A percentile compares a stretch with the other conserved stretches of the same genome.
These are phyloP conservation scores for Arachnopeziza araneosa DNA, from an alignment of 2,329 filamentous ascomycete species.

Conservation along the genomic window DNA sequence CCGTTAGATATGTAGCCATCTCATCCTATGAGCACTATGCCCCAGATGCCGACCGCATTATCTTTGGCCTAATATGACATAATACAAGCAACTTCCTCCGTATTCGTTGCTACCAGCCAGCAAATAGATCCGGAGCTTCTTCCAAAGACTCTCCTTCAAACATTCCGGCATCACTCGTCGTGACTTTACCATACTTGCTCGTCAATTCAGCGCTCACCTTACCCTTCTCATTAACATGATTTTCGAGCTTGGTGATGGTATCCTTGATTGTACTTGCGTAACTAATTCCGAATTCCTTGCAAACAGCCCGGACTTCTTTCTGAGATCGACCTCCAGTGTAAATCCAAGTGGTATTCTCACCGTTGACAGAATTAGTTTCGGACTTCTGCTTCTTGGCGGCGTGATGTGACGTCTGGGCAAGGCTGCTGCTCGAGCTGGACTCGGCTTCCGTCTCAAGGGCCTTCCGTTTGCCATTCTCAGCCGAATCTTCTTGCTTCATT, in stretches of 20 bases:
- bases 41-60: neutral
- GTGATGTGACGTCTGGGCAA: neutral
- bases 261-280: constrained; percentile 12
- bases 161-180: neutral
- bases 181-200: constrained; percentile 13
- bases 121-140: neutral
- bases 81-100: neutral
- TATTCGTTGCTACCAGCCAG: neutral
- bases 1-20: neutral
- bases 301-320: constrained; percentile 14
- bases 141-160: neutral
- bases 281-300: constrained; percentile 18
- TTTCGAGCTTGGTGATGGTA: constrained; percentile 14
- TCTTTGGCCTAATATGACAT: neutral
- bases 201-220: constrained; percentile 4
- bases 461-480: constrained; percentile 13
- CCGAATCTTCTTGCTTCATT: neutral
- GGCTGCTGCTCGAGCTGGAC: neutral
- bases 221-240: constrained; percentile 14
- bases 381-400: constrained; percentile 9
- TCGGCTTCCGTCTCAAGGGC: neutral
- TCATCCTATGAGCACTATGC: neutral
- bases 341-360: constrained; percentile 9
- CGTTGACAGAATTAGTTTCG: neutral
- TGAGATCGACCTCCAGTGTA: constrained; percentile 11